Evolutionary conservation across 192 early-diverging fungal species (phyloP).

Genomic region (Chytriomyces confervae): DNA sequence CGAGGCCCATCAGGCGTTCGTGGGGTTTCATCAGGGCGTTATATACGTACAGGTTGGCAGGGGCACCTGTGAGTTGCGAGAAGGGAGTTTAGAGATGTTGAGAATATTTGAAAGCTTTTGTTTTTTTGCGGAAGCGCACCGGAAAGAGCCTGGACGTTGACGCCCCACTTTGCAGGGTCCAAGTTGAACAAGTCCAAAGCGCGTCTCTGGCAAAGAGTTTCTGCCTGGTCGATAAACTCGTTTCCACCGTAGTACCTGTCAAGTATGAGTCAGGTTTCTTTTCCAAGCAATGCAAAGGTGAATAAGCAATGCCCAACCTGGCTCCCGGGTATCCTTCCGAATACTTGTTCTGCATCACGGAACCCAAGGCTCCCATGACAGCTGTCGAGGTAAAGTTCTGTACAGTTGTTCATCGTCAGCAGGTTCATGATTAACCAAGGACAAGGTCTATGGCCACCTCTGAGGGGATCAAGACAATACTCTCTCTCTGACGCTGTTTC

Average conservation of each 20-base stretch:
- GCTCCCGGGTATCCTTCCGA: constrained; percentile 97
- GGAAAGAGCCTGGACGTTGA: constrained; percentile 96
- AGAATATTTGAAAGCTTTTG: not conserved
- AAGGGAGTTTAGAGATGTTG: not conserved
- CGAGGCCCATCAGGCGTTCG: constrained; percentile 97
- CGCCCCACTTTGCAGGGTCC: constrained; percentile 87
- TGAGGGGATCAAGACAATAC: constrained; percentile 93
- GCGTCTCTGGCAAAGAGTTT: constrained; percentile 90
- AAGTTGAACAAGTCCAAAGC: constrained; percentile 93
- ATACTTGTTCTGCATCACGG: constrained; percentile 99
- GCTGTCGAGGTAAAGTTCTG: constrained; percentile 97
- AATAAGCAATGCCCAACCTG: constrained; percentile 58
- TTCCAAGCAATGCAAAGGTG: constrained; percentile 4
- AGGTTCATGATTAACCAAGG: not conserved
- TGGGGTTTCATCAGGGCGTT: constrained; percentile 93
- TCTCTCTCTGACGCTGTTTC: constrained; percentile 91
- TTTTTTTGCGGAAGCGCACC: constrained; percentile 41
- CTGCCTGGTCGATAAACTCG: constrained; percentile 95
- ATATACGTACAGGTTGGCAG: constrained; percentile 98
- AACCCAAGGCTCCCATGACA: constrained; percentile 95
- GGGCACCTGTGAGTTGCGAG: constrained; percentile 66
- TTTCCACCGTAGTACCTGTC: constrained; percentile 98
- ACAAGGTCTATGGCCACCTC: constrained; percentile 66
- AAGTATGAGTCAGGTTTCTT: constrained; percentile 1
- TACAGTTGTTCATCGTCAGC: not conserved